These are phyloP conservation scores for Podospora tetraspora DNA, from an alignment of 495 filamentous ascomycete species.

Conservation along the genomic window DNA sequence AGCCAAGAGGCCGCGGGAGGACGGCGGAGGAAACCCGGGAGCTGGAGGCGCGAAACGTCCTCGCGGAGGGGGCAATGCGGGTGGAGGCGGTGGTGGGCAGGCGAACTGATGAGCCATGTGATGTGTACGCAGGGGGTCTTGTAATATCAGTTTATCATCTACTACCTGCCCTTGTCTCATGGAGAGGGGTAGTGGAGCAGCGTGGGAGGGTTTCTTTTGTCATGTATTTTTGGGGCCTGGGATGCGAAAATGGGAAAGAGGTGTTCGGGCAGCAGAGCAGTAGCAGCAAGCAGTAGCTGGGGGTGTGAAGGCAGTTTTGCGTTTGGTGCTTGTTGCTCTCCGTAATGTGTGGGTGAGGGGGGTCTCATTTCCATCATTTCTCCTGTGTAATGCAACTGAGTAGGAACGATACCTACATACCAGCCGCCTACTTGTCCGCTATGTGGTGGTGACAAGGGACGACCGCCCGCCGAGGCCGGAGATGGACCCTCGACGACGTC, in stretches of 20 bases:
- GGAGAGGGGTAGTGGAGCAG: neutral
- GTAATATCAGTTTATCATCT: constrained; percentile 3
- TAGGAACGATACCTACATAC: too few relatives aligned
- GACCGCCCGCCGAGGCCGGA: neutral
- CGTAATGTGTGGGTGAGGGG: neutral
- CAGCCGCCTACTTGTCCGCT: too few relatives aligned
- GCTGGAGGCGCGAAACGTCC: constrained; percentile 12
- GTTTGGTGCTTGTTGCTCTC: neutral
- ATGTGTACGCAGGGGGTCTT: neutral
- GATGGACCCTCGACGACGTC: neutral
- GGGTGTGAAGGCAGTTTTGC: neutral
- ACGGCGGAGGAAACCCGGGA: neutral
- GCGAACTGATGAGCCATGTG: neutral
- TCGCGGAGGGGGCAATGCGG: constrained; percentile 13
- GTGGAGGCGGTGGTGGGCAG: neutral
- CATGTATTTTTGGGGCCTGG: neutral
- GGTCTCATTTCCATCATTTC: neutral
- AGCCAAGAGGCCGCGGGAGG: constrained; percentile 26
- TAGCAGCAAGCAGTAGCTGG: neutral
- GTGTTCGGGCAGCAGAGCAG: neutral
- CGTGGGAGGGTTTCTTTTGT: neutral
- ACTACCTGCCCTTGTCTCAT: neutral
- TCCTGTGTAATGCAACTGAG: too few relatives aligned
- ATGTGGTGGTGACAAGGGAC: neutral
- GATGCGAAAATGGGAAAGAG: neutral